Percentiles rank a stretch among this genome's conserved stretches.
phyloP scores from a whole-genome alignment of 768 basidiomycete genomes.

The Polyporus arcularius region DNA sequence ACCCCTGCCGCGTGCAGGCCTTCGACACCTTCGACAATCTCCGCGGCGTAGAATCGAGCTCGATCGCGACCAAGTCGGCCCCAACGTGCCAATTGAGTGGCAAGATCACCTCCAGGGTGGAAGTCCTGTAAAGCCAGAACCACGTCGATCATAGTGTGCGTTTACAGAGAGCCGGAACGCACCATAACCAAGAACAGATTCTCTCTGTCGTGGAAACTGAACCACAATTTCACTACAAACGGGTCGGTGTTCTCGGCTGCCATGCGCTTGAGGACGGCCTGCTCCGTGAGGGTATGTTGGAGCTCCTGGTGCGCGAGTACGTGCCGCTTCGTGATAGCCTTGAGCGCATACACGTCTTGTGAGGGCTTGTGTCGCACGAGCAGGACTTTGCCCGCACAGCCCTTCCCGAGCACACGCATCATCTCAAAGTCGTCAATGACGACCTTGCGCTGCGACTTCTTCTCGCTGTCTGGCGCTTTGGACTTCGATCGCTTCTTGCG shows the following conservation, averaged over 20 bases:
- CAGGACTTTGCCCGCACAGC: slow-evolving; percentile 95
- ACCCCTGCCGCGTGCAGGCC: slow-evolving; percentile 92
- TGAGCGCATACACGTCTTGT: slow-evolving; percentile 82
- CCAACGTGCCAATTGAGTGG: slow-evolving; percentile 96
- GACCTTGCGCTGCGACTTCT: slow-evolving; percentile 65
- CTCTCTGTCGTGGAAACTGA: slow-evolving; percentile 98
- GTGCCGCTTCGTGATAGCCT: slow-evolving; percentile 97
- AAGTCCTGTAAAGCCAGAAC: slow-evolving; percentile 61
- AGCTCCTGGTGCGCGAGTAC: slow-evolving; percentile 96
- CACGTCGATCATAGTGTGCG: background rate
- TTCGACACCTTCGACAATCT: slow-evolving; percentile 96
- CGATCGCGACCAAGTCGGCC: slow-evolving; percentile 91
- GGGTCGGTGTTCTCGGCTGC: slow-evolving; percentile 86
- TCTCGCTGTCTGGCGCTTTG: slow-evolving; percentile 51
- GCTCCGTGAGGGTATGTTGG: slow-evolving; percentile 94
- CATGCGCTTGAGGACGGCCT: slow-evolving; percentile 93
- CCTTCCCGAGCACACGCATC: slow-evolving; percentile 95
- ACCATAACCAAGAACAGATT: slow-evolving; percentile 97
- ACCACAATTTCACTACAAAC: slow-evolving; percentile 95
- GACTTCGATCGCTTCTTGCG: slow-evolving; percentile 59
- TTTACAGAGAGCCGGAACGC: slow-evolving; percentile 22
- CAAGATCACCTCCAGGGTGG: slow-evolving; percentile 94
- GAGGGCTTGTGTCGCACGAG: slow-evolving; percentile 82
- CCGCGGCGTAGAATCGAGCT: slow-evolving; percentile 95
- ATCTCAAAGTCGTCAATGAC: slow-evolving; percentile 93